Percentiles rank a stretch among this genome's conserved stretches.
Conservation (phyloP, 2,329 filamentous ascomycete species). For the Diaporthe destruens region DNA sequence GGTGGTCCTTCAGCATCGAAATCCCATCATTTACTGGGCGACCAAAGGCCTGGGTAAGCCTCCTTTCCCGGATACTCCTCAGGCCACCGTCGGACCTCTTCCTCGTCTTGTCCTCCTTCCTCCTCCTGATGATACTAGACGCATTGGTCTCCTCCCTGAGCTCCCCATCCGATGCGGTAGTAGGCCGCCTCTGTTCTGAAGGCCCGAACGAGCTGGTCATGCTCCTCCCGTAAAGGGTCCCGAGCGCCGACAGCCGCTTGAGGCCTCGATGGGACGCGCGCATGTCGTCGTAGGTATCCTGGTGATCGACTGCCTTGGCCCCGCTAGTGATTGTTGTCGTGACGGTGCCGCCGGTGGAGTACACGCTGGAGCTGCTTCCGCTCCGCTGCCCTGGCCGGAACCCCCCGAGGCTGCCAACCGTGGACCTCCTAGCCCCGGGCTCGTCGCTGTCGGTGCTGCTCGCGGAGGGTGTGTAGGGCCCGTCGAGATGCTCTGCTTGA, state of each 20-base stretch:
- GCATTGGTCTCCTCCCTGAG: constrained; percentile 43
- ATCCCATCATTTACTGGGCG: background rate
- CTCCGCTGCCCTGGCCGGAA: constrained; percentile 10
- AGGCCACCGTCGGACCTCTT: constrained; percentile 42
- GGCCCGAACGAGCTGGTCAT: constrained; percentile 42
- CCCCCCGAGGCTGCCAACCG: background rate
- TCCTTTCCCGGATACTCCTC: constrained; percentile 29
- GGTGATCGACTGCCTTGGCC: background rate
- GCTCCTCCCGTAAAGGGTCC: constrained; percentile 24
- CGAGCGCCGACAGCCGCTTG: constrained; percentile 41
- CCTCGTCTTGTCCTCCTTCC: constrained; percentile 50
- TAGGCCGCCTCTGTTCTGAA: constrained; percentile 1
- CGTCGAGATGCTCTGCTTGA: background rate
- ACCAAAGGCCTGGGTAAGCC: constrained; percentile 30
- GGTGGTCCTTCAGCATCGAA: background rate
- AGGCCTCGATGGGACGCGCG: constrained; percentile 19
- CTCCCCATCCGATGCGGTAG: background rate
- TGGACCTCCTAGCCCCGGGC: background rate
- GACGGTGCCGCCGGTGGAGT: constrained; percentile 7
- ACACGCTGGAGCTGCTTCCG: constrained; percentile 20
- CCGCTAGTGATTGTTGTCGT: background rate
- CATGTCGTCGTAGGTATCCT: background rate
- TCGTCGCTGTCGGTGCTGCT: constrained; percentile 17
- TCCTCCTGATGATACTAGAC: constrained; percentile 48
- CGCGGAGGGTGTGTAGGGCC: background rate